Evolutionary conservation across 768 basidiomycete genomes (phyloP).

Genomic region (Neoboletus subvelutipes): DNA sequence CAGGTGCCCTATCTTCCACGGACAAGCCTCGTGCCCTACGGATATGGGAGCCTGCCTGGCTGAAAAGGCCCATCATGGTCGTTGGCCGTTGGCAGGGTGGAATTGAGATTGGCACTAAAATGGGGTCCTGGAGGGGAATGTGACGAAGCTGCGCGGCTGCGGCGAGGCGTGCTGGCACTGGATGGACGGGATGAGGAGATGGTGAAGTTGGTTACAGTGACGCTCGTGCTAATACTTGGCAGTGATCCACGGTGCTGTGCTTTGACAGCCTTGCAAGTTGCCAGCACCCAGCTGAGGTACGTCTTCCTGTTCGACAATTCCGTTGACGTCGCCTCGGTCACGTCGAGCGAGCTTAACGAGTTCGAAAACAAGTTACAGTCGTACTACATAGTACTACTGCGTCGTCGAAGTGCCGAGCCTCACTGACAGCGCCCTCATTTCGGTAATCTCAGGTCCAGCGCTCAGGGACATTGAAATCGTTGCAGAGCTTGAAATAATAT

Average conservation of each 20-base stretch:
- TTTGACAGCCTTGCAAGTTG: neutral
- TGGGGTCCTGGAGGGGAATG: neutral
- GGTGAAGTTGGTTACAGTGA: neutral
- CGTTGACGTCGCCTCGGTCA: neutral
- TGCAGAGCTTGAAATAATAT: no score
- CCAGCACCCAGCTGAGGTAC: neutral
- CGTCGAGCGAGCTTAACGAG: neutral
- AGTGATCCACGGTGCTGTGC: conserved; percentile 9
- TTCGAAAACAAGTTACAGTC: neutral
- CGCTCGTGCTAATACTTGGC: neutral
- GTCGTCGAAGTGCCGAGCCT: no score
- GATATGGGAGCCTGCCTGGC: conserved; percentile 61
- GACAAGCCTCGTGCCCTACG: conserved; percentile 66
- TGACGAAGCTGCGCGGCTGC: conserved; percentile 20
- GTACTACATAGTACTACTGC: no score
- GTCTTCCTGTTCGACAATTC: neutral
- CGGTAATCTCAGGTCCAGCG: conserved; percentile 4
- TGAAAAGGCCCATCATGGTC: conserved; percentile 80
- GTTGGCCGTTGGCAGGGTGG: conserved; percentile 11
- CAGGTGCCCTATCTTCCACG: conserved; percentile 69
- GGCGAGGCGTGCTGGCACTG: conserved; percentile 22
- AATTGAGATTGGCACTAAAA: neutral
- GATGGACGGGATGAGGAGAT: neutral
- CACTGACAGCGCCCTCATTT: neutral
- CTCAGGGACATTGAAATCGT: neutral